Conservation (phyloP, 2,329 filamentous ascomycete genomes). For the Xylaria sp. region DNA sequence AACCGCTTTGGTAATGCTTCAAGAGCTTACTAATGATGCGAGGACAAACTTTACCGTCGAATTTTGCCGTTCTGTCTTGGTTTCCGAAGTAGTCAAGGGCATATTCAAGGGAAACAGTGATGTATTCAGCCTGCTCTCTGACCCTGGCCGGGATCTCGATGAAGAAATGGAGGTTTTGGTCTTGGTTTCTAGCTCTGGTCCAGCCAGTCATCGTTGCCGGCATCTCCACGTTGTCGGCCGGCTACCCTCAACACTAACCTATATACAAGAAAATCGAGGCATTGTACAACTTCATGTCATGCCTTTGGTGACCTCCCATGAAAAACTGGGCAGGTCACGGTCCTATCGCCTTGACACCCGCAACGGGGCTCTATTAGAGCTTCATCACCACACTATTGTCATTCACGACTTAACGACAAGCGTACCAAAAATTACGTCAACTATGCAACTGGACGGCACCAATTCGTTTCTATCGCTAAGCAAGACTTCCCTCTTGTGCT, state of each 20-base stretch:
- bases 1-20: conserved; percentile 55
- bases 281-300: conserved; percentile 46
- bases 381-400: conserved; percentile 63
- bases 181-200: conserved; percentile 56
- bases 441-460: conserved; percentile 61
- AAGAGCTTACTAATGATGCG: conserved; percentile 52
- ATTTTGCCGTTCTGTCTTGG: conserved; percentile 58
- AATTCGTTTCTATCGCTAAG: conserved; percentile 74
- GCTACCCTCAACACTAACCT: conserved; percentile 37
- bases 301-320: conserved; percentile 36
- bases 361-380: conserved; percentile 71
- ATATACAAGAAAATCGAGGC: conserved; percentile 34
- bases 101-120: conserved; percentile 66
- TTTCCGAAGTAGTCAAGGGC: conserved; percentile 62
- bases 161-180: conserved; percentile 65
- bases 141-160: conserved; percentile 55
- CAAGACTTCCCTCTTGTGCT: conserved; percentile 71
- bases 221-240: conserved; percentile 47
- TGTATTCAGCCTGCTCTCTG: conserved; percentile 61
- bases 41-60: conserved; percentile 58
- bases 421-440: conserved; percentile 69
- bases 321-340: conserved; percentile 29
- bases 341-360: conserved; percentile 69
- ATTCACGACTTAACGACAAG: conserved; percentile 73
- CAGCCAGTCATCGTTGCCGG: conserved; percentile 42